Evolutionary conservation across 129 eudicot genomes (phyloP).

Genomic region (Chrysanthemum makinoi): DNA sequence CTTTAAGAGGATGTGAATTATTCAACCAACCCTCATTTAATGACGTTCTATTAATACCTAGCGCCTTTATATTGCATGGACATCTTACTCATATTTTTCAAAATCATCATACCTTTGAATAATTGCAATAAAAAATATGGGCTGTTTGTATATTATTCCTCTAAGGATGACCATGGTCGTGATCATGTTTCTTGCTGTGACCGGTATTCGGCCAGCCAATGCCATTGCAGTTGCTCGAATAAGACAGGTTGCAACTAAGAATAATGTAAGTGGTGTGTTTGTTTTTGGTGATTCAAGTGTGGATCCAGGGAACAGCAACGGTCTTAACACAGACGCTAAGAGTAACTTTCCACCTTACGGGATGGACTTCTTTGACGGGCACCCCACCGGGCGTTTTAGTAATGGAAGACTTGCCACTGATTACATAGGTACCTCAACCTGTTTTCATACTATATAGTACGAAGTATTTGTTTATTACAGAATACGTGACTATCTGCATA

Average conservation of each 20-base stretch:
- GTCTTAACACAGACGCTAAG: conserved; percentile 34
- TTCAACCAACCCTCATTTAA: too few species aligned
- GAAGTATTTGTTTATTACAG: too few species aligned
- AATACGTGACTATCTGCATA: too few species aligned
- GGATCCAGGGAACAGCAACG: conserved; percentile 67
- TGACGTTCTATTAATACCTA: too few species aligned
- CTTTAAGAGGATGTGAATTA: too few species aligned
- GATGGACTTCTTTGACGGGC: conserved; percentile 45
- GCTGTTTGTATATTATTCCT: neutral
- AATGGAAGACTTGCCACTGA: conserved; percentile 73
- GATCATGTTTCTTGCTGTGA: conserved; percentile 12
- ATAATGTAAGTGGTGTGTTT: conserved; percentile 40
- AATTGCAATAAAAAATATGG: conserved; percentile 18
- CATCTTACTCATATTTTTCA: too few species aligned
- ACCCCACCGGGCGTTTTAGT: conserved; percentile 60
- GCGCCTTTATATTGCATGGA: too few species aligned
- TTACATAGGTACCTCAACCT: conserved; percentile 44
- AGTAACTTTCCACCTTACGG: conserved; percentile 74
- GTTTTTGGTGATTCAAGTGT: conserved; percentile 75
- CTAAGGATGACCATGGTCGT: conserved; percentile 18
- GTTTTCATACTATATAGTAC: neutral
- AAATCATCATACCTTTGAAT: neutral
- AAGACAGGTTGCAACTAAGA: conserved; percentile 31
- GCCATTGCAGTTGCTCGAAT: conserved; percentile 25
- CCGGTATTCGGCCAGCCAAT: neutral